Evolutionary conservation across 768 basidiomycete genomes (phyloP), one percentile per base, ranked within the genome.

Genomic region (Trametes gibbosa): DNA sequence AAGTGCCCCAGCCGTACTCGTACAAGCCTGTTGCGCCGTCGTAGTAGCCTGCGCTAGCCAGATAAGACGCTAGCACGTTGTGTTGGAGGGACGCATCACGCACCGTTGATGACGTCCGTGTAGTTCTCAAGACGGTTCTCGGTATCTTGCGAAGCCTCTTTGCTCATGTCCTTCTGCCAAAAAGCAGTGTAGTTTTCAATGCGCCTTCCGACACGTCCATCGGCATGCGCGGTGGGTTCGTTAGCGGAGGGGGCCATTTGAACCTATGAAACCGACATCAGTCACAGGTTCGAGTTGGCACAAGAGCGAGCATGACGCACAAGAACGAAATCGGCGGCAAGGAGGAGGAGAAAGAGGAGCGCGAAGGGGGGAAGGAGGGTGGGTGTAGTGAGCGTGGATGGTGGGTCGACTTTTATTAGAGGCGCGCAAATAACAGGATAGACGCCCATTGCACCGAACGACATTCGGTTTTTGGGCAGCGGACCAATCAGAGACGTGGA

Each of bases 21-120:
- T 98, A 97, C 58, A 98, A 78, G 70, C 92, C 86, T 3, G 96
- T 98, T 7, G 92, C 94, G 65, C 93, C 96, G 71, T 99, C 95
- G 65, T 98, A 99, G 77, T 96, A 98, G 42, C 94, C 94, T 92
- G 50, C 4, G 48, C n/a, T 34, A 16, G 42, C 47, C 2, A 34
- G 7, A 16, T 39, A 39, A 6, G 27, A 8, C 35, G 42, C 50
- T 40, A 48, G 53, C 45, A 29, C 55, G 55, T 50, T 16, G 16
- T 5, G 16, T n/a, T 29, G 19, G n/a, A 47, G 3, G 45, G 12
- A 58, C 17, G 53, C 5, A 25, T 43, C 21, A 62, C 81, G 53
- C 50, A 92, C 92, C 94, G 64, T 97, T 96, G 59, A 98, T 91
- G 60, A 99, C 92, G 53, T 97, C 93, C 13, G 89, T 87, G 74